Evolutionary conservation across 2,329 filamentous ascomycete genomes (phyloP).

Genomic region (Paraphoma sp.): DNA sequence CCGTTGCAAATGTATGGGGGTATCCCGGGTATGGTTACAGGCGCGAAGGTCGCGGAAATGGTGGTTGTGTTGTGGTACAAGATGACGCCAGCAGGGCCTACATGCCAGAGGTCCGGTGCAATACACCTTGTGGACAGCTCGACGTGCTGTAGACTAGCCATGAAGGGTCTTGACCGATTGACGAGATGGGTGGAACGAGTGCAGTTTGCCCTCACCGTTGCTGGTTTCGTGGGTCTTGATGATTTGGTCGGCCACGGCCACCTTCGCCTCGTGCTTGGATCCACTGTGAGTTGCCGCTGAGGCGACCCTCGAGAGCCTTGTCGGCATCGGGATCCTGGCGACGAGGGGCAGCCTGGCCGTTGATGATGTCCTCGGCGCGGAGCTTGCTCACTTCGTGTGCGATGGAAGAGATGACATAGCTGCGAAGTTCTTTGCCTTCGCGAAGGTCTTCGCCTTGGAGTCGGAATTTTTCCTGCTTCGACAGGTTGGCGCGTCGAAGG

Average conservation of each 20-base stretch:
- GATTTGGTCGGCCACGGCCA: conserved; percentile 43
- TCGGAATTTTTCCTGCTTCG: conserved; percentile 82
- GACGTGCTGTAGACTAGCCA: conserved; percentile 16
- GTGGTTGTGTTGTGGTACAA: conserved; percentile 11
- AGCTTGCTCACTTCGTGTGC: conserved; percentile 75
- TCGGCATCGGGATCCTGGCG: conserved; percentile 54
- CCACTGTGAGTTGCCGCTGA: conserved; percentile 49
- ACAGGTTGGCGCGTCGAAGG: conserved; percentile 81
- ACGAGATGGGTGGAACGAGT: conserved; percentile 4
- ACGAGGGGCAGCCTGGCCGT: conserved; percentile 27
- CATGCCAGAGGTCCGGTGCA: conserved; percentile 20
- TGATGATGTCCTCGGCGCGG: conserved; percentile 57
- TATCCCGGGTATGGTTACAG: conserved; percentile 41
- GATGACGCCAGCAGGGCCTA: conserved; percentile 18
- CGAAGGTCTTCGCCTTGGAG: conserved; percentile 80
- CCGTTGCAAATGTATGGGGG: conserved; percentile 33
- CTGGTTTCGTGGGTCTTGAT: conserved; percentile 48
- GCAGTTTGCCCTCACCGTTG: conserved; percentile 37
- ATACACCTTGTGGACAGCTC: conserved; percentile 14
- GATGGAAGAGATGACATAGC: conserved; percentile 76
- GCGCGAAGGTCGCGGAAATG: conserved; percentile 28
- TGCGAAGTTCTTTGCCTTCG: conserved; percentile 77
- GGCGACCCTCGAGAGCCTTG: conserved; percentile 55
- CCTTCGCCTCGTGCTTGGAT: conserved; percentile 45
- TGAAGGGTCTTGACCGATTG: conserved; percentile 13